Percentiles rank a stretch among this genome's conserved stretches.
These are phyloP conservation scores for Talaromyces ruber DNA, from an alignment of 495 filamentous ascomycete species.

Conservation along the genomic window DNA sequence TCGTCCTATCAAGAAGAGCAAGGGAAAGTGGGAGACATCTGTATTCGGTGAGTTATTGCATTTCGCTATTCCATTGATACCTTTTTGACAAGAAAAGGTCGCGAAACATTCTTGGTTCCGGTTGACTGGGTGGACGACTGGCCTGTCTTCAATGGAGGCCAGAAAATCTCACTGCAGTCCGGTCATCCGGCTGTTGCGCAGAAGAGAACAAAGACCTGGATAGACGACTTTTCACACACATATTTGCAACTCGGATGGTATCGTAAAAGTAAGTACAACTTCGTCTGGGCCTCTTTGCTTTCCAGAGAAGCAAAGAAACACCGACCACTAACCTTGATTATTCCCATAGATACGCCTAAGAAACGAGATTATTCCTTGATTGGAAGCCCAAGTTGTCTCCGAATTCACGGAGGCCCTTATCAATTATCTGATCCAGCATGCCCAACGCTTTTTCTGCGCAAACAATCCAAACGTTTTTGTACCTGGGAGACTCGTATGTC, in stretches of 20 bases:
- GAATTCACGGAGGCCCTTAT: neutral
- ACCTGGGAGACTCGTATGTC: neutral
- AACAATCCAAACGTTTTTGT: neutral
- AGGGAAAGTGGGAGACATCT: neutral
- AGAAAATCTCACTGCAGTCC: neutral
- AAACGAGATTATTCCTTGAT: neutral
- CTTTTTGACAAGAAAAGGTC: conserved; percentile 12
- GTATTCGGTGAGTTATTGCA: neutral
- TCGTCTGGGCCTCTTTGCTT: no score
- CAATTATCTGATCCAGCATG: neutral
- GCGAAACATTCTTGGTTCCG: conserved; percentile 38
- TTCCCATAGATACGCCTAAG: neutral
- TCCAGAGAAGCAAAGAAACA: no score
- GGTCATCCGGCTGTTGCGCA: neutral
- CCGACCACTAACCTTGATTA: neutral
- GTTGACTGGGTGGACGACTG: conserved; percentile 39
- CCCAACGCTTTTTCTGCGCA: neutral
- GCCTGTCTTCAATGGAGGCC: conserved; percentile 20
- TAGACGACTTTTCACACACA: neutral
- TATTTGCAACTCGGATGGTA: neutral
- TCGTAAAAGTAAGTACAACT: neutral
- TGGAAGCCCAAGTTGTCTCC: neutral
- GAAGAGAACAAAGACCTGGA: neutral
- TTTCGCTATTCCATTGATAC: neutral
- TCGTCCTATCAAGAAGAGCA: conserved; percentile 20